These are phyloP conservation scores for Orbilia ellipsospora DNA, from an alignment of 2,329 filamentous ascomycete genomes.

Conservation along the genomic window DNA sequence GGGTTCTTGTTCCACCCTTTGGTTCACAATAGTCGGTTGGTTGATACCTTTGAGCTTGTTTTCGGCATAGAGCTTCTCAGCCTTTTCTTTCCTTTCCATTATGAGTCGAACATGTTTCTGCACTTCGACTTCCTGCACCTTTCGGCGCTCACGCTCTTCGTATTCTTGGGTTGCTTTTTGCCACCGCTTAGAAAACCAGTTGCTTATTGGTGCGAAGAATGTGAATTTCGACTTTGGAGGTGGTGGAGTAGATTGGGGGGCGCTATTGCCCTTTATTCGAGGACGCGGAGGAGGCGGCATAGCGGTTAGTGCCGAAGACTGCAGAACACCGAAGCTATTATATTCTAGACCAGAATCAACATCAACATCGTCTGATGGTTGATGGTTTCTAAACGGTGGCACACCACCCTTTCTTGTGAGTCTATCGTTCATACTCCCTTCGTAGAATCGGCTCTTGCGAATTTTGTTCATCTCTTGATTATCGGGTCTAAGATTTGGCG, in stretches of 20 bases:
- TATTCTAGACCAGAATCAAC: constrained; percentile 11
- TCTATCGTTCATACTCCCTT: constrained; percentile 88
- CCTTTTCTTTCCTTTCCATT: constrained; percentile 41
- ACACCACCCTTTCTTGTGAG: constrained; percentile 63
- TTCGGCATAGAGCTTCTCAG: constrained; percentile 45
- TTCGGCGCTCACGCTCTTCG: constrained; percentile 44
- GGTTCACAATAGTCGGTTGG: constrained; percentile 31
- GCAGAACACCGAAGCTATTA: constrained; percentile 41
- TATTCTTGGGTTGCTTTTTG: constrained; percentile 51
- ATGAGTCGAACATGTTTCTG: constrained; percentile 36
- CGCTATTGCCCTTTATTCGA: constrained; percentile 7
- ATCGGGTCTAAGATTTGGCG: constrained; percentile 57
- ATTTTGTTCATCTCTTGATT: constrained; percentile 32
- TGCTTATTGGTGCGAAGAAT: constrained; percentile 49
- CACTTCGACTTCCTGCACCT: constrained; percentile 41
- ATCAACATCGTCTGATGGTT: constrained; percentile 20
- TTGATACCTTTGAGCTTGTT: constrained; percentile 53
- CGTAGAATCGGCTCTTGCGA: constrained; percentile 68
- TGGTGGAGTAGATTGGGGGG: constrained; percentile 32
- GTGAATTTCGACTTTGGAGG: constrained; percentile 47
- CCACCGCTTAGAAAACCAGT: constrained; percentile 53
- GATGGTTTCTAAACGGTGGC: constrained; percentile 39
- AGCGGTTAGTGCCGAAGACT: constrained; percentile 6
- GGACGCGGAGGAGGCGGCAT: constrained; percentile 41
- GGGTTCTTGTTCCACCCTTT: constrained; percentile 30